These are phyloP conservation scores for Anaeromyces robustus DNA, from an alignment of 192 early-diverging fungal species.

Conservation along the genomic window DNA sequence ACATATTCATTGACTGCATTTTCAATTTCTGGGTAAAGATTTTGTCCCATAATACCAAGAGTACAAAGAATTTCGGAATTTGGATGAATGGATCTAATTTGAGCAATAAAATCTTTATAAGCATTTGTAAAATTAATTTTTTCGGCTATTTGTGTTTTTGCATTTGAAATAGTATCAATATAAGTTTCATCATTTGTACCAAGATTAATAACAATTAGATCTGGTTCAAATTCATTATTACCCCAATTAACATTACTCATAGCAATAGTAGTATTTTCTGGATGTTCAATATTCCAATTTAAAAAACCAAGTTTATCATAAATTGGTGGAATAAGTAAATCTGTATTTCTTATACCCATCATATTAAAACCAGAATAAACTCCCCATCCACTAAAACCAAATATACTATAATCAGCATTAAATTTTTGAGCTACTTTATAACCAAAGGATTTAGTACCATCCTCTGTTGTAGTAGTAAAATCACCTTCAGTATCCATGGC, in stretches of 20 bases:
- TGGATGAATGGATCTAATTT: neutral
- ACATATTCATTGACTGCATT: neutral
- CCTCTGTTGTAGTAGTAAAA: neutral
- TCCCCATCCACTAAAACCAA: neutral
- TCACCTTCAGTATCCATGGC: neutral
- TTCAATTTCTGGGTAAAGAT: neutral
- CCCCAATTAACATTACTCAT: neutral
- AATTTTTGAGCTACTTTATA: neutral
- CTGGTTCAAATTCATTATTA: neutral
- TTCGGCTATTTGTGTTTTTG: neutral
- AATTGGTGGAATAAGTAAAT: neutral
- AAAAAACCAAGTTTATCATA: neutral
- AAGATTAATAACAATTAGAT: neutral
- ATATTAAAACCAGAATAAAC: neutral
- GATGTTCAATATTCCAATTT: neutral
- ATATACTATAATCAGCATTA: neutral
- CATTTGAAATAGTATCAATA: neutral
- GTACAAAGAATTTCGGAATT: neutral
- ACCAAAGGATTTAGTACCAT: neutral
- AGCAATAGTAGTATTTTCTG: neutral
- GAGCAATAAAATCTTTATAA: neutral
- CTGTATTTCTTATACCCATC: neutral
- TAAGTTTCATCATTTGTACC: neutral
- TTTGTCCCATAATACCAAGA: neutral
- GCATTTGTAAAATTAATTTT: neutral